phyloP scores from a whole-genome alignment of 2,329 filamentous ascomycete genomes.

The Diaporthe ilicicola region DNA sequence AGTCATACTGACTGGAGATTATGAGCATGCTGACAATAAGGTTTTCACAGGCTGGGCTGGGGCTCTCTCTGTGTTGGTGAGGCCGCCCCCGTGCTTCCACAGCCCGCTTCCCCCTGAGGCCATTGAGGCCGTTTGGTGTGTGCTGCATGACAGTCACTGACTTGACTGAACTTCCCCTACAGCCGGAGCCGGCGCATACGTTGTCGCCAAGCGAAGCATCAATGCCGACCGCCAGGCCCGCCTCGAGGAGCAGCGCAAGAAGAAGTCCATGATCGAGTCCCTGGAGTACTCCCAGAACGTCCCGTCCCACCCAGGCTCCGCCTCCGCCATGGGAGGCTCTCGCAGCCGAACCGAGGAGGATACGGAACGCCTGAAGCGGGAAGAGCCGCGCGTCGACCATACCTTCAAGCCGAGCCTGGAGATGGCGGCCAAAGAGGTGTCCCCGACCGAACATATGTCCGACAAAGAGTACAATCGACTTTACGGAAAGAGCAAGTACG shows the following conservation, averaged over 20 bases:
- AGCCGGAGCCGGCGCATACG: constrained; percentile 93
- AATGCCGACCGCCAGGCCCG: constrained; percentile 85
- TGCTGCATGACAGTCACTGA: constrained; percentile 29
- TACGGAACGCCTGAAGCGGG: constrained; percentile 51
- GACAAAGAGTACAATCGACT: constrained; percentile 73
- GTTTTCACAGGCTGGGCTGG: constrained; percentile 80
- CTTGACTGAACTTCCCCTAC: constrained; percentile 29
- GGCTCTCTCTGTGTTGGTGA: constrained; percentile 84
- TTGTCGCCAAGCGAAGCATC: constrained; percentile 94
- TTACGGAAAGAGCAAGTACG: constrained; percentile 88
- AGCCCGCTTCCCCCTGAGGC: neutral
- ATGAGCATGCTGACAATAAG: constrained; percentile 28
- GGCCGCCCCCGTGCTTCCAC: constrained; percentile 39
- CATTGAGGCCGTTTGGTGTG: neutral
- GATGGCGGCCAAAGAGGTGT: constrained; percentile 60
- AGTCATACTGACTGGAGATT: neutral
- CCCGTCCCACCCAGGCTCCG: constrained; percentile 45
- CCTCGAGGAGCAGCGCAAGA: constrained; percentile 71
- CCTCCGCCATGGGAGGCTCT: constrained; percentile 46
- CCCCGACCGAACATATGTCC: constrained; percentile 83
- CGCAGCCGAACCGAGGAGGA: constrained; percentile 39
- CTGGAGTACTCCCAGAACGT: constrained; percentile 58
- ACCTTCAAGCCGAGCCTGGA: constrained; percentile 14
- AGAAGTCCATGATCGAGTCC: constrained; percentile 67
- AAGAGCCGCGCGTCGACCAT: constrained; percentile 10